Evolutionary conservation across 306 rosid genomes (phyloP), one percentile per base, ranked within the genome.

Genomic region (Quercus parvula): DNA sequence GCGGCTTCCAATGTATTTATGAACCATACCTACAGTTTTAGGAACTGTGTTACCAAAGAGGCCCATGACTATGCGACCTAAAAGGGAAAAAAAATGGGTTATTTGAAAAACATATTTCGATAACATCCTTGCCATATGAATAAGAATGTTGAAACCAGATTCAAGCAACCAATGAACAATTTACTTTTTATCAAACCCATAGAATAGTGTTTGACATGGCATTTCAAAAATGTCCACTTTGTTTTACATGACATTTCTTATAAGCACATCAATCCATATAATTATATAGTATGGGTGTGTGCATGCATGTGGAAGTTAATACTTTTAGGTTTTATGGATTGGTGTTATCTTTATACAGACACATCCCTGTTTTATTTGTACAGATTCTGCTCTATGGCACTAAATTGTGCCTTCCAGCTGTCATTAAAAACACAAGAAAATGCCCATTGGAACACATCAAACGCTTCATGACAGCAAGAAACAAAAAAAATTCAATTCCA

Each of bases 21-120:
- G 51, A 35, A 67, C 78, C 83, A 59, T 81, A 93, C 98, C 94
- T 84, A 62, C 91, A 64, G 98, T 91, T 86, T 89, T 87, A 5
- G 97, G 98, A 69, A 94, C 94, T 71, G 92, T 71, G 8, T 58
- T 88, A 54, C 98, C 98, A 57, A 87, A 94, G 33, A 89, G 89
- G 76, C 98, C 98, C 71, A 94, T 86, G 66, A 91, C 88, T 56
- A 94, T 54, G 67, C 93, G 94, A 79, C 97, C 98, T 94, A 86
- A 35, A 18, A 88, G 75, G 81, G 62, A 35, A 78, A 73, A 73
- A 79, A 80, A 24, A 17, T 5, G 25, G 30, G 46, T 41, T 20
- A 15, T 30, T 15, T 74, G 12, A 12, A 24, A 9, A 58, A 54
- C 46, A 73, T 56, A 12, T 64, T 46, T 22, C 4, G 27, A 4